Evolutionary conservation across 345 rosid genomes (phyloP), one percentile per base, ranked within the genome.

Genomic region (Hibiscus trionum): DNA sequence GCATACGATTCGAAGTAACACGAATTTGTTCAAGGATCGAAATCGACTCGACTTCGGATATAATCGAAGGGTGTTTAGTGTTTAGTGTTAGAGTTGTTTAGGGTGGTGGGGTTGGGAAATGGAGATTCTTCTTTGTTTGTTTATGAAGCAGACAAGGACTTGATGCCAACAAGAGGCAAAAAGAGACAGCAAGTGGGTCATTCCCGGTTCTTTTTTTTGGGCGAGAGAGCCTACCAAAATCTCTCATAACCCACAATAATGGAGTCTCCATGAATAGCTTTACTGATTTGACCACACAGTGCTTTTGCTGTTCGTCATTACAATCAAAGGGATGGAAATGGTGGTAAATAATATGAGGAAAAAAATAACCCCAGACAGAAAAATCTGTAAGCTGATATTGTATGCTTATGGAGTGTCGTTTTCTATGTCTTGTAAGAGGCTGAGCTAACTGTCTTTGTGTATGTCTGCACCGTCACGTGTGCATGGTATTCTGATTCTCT

Each of bases 101-200:
- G 6, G 37, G 4, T 5, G 37, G 37, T 33, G 37, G 37, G 37
- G 6, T 33, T 33, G 37, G 39, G 29, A 61, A 16, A 15, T 64
- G 69, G 76, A 35, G 80, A 78, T 73, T 80, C 65, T 77, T 61
- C 27, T 46, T 74, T 72, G 80, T 77, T 74, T 79, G 76, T 68
- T 81, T 71, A 55, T 64, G 78, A 77, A 67, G 8, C 70, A 72
- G 86, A 83, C 80, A 77, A 86, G 66, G 85, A 66, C 84, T 58
- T 84, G 83, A 81, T 76, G 85, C 84, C 82, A 82, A 70, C 83
- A 78, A 59, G 73, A 75, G 74, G 76, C 75, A 55, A 75, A 75
- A 74, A 81, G 85, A 79, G 86, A 86, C 79, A 87, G 77, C 79
- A 73, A 64, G 86, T 83, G 87, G 90, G 88, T 67, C 91, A 83